Base-by-base conservation (phyloP, 2,329 filamentous ascomycete species). In the Trichoderma lentiforme region DNA sequence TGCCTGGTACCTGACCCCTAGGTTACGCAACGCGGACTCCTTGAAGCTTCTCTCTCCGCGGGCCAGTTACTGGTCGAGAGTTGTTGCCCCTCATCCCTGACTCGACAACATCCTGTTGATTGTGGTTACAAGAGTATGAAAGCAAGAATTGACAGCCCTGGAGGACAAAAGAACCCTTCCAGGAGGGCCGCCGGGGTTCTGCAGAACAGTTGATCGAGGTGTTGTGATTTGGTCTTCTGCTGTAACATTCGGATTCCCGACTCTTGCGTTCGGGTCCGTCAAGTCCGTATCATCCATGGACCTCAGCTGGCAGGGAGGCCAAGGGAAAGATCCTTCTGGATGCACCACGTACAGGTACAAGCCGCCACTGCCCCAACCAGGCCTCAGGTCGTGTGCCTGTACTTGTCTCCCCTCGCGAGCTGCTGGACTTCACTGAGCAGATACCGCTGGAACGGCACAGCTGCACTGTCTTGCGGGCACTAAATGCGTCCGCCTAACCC, bases 381-480 rank as follows among this genome's bases (percentile, higher is more conserved):
- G n/a, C n/a, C 5, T 5, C 47, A 24, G 21, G 47, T 53, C 21
- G 47, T 53, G 47, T 53, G 47, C 47, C 47, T 53, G 47, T 53
- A 53, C 21, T 24, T 53, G 47, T n/a, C 43, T 21, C 43, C 18
- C 43, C 43, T 47, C 18, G 15, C 43, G 8, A 47, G 43, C 15
- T 43, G 39, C 39, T 43, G 43, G 18, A n/a, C 18, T 51, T 15
- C 32, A 21, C 64, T 36, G 24, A 57, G 53, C 65, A 68, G 65
- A 39, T 60, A 68, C 65, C 65, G 65, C 65, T 68, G 65, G 34
- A 18, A n/a, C 36, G 65, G 65, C 53, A 68, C 65, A 58, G 53
- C 65, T 68, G 56, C 65, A 60, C 65, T 68, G 36, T 68, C 30
- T 32, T 68, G 65, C 65, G 65, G 56, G 65, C 65, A 68, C 65